phyloP scores from a whole-genome alignment of 2,329 filamentous ascomycete genomes.

The Aureobasidium sp. region DNA sequence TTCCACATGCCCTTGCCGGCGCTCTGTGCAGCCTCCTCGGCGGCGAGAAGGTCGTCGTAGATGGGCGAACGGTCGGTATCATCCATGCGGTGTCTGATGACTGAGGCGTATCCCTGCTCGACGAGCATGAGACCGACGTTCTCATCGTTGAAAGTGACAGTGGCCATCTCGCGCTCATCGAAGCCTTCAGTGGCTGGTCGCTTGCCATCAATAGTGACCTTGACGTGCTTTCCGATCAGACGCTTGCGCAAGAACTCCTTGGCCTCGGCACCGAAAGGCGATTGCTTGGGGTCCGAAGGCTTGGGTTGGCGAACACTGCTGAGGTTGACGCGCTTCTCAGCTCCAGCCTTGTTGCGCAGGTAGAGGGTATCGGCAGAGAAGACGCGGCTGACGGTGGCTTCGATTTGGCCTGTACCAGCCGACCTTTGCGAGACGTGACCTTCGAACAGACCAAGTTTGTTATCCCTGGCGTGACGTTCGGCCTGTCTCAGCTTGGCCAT shows the following conservation, averaged over 20 bases:
- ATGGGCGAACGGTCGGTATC: conserved; percentile 89
- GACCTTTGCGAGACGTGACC: conserved; percentile 62
- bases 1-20: conserved; percentile 94
- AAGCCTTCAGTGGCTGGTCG: conserved; percentile 84
- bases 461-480: conserved; percentile 73
- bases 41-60: conserved; percentile 79
- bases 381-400: conserved; percentile 77
- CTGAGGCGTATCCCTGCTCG: conserved; percentile 87
- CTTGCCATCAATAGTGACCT: conserved; percentile 79
- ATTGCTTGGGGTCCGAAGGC: conserved; percentile 73
- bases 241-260: conserved; percentile 94
- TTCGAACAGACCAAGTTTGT: conserved; percentile 71
- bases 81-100: conserved; percentile 90
- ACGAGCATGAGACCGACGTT: conserved; percentile 79
- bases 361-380: conserved; percentile 83
- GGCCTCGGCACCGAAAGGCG: conserved; percentile 82
- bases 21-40: conserved; percentile 72
- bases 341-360: conserved; percentile 72
- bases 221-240: conserved; percentile 91
- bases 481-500: conserved; percentile 81
- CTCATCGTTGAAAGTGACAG: conserved; percentile 71
- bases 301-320: conserved; percentile 94
- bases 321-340: conserved; percentile 81
- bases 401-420: conserved; percentile 52
- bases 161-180: conserved; percentile 90